These are phyloP conservation scores for Kurtzmaniella quercitrusa DNA, from an alignment of 1,139 yeast genomes.

Conservation along the genomic window DNA sequence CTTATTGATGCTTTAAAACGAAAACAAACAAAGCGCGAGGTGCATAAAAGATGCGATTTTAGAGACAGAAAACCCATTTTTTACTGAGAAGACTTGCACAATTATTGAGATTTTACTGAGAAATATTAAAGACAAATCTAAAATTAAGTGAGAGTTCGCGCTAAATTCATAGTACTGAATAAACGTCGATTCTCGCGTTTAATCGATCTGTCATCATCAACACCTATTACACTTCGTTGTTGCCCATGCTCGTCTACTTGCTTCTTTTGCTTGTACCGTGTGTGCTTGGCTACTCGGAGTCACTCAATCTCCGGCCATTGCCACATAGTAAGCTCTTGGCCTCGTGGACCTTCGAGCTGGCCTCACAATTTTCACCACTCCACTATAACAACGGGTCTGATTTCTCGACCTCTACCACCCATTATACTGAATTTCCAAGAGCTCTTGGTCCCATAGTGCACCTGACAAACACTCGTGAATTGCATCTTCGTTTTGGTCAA, in stretches of 20 bases:
- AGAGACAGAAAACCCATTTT: too few relatives aligned
- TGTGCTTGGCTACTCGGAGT: constrained; percentile 50
- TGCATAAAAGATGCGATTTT: background rate
- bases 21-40: background rate
- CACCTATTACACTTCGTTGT: too few relatives aligned
- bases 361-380: constrained; percentile 43
- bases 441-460: constrained; percentile 75
- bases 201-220: background rate
- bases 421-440: constrained; percentile 76
- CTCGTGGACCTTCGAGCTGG: constrained; percentile 62
- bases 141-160: too few relatives aligned
- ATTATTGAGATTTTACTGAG: too few relatives aligned
- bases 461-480: constrained; percentile 62
- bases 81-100: too few relatives aligned
- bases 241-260: background rate
- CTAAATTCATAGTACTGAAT: too few relatives aligned
- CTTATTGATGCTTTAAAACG: background rate
- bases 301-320: constrained; percentile 59
- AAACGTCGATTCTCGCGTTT: background rate
- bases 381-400: constrained; percentile 20
- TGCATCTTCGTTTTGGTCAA: constrained; percentile 83
- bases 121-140: too few relatives aligned
- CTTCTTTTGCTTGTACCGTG: constrained; percentile 12
- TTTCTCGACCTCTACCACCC: constrained; percentile 26
- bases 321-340: constrained; percentile 66